A percentile compares a stretch with the other conserved stretches of the same genome.
Conservation (phyloP, 2,329 filamentous ascomycete species). For the Fusarium continuum region DNA sequence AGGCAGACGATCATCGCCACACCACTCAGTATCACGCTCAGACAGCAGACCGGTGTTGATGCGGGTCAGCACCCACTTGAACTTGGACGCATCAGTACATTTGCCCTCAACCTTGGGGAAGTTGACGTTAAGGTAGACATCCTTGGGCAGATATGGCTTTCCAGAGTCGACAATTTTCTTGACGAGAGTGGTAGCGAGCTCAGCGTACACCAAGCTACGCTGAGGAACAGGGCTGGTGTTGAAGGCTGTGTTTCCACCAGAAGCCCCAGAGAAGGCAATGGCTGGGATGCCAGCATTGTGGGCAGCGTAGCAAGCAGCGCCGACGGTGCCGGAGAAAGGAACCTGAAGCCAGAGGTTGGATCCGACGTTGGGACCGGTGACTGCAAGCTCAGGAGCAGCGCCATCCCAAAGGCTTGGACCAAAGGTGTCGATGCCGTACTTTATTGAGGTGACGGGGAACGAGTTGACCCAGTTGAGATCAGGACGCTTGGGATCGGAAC, state of each 20-base stretch:
- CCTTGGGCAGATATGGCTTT: conserved; percentile 68
- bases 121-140: conserved; percentile 75
- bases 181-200: conserved; percentile 68
- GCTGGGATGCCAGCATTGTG: conserved; percentile 65
- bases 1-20: conserved; percentile 64
- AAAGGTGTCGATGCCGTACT: conserved; percentile 68
- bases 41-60: conserved; percentile 66
- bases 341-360: conserved; percentile 65
- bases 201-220: conserved; percentile 69
- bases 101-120: conserved; percentile 62
- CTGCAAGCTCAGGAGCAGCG: conserved; percentile 67
- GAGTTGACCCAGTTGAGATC: conserved; percentile 78
- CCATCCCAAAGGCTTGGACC: conserved; percentile 62
- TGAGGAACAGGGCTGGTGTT: conserved; percentile 61
- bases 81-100: conserved; percentile 63
- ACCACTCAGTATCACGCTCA: conserved; percentile 64
- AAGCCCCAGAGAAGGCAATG: conserved; percentile 72
- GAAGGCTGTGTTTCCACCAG: conserved; percentile 61
- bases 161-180: conserved; percentile 63
- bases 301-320: conserved; percentile 68
- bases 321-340: conserved; percentile 73
- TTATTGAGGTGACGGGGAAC: conserved; percentile 71
- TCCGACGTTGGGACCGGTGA: conserved; percentile 70
- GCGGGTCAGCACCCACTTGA: conserved; percentile 71
- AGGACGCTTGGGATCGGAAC: conserved; percentile 57